Evolutionary conservation across 208 protist species (phyloP).

Genomic region (Balamuthia mandrillaris): DNA sequence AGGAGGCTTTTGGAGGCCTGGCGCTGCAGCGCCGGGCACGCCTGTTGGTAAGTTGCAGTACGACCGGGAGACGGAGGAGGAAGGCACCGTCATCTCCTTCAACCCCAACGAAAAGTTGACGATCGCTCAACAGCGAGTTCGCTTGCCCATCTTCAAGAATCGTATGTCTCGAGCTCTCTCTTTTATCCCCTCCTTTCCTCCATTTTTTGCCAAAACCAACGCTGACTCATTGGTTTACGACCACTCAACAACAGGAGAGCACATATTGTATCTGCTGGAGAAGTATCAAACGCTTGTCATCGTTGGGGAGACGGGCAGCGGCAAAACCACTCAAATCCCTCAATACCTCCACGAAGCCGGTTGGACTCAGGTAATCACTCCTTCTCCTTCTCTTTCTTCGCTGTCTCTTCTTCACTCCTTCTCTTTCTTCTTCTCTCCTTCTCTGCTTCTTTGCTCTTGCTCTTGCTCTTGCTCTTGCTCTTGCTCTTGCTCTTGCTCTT

Average conservation of each 20-base stretch:
- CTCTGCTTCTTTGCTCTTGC: no score
- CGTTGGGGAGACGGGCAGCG: constrained; percentile 78
- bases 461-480: no score
- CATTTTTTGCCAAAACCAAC: not conserved
- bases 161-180: not conserved
- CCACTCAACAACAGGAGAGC: constrained; percentile 3
- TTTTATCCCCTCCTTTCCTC: not conserved
- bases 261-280: constrained; percentile 64
- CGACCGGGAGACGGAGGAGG: constrained; percentile 12
- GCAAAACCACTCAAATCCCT: constrained; percentile 85
- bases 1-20: constrained; percentile 29
- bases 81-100: not conserved
- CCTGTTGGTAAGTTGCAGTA: not conserved
- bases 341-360: constrained; percentile 81
- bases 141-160: constrained; percentile 32
- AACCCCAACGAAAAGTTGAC: constrained; percentile 37
- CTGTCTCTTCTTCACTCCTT: no score
- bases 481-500: no score
- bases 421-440: no score
- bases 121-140: constrained; percentile 18
- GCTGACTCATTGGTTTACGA: no score
- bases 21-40: not conserved
- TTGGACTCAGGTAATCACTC: constrained; percentile 43
- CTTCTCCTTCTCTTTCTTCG: not conserved
- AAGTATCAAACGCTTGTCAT: constrained; percentile 67